These are phyloP conservation scores for Candida labiduridarum DNA, from an alignment of 1,139 yeast genomes.

Conservation along the genomic window DNA sequence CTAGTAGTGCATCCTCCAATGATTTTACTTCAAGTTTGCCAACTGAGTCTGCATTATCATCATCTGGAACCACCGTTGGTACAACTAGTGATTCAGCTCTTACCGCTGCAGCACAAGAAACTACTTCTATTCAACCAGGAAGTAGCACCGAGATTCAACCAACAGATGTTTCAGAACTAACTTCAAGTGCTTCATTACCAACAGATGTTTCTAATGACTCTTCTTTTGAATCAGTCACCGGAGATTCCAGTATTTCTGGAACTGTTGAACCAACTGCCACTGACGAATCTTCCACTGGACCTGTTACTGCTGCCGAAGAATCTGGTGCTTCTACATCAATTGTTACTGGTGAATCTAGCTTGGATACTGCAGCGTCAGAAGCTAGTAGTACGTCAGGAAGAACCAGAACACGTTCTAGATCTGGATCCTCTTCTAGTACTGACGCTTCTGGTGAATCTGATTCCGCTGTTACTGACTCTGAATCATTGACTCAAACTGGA, in stretches of 20 bases:
- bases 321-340: background rate
- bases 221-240: background rate
- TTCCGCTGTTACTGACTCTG: constrained; percentile 5
- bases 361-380: constrained; percentile 6
- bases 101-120: background rate
- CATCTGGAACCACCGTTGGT: background rate
- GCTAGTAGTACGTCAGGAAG: background rate
- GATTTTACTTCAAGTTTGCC: background rate
- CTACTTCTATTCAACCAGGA: constrained; percentile 2
- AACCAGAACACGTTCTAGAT: background rate
- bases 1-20: background rate
- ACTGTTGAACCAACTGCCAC: background rate
- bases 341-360: background rate
- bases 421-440: constrained; percentile 1
- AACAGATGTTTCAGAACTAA: constrained; percentile 1
- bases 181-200: background rate
- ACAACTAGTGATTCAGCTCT: background rate
- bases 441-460: constrained; percentile 1
- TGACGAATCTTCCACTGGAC: background rate
- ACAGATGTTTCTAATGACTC: constrained; percentile 1
- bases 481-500: background rate
- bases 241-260: background rate
- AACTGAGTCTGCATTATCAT: background rate
- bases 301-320: background rate
- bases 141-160: background rate